Percentiles rank a stretch among this genome's conserved stretches.
Evolutionary conservation across 2,329 filamentous ascomycete genomes (phyloP).

Genomic region (Cercospora beticola): DNA sequence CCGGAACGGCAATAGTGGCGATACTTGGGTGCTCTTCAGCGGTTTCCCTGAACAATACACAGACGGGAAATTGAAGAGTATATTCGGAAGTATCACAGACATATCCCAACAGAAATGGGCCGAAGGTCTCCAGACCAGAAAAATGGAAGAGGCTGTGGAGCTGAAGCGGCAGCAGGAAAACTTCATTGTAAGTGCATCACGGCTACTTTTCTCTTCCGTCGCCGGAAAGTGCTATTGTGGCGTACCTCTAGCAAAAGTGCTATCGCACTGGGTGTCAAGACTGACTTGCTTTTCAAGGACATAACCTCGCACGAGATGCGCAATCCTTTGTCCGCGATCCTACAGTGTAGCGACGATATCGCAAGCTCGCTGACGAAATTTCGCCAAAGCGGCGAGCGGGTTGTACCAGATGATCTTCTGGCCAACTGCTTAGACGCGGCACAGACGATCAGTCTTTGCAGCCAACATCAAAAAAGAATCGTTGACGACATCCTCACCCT

Average conservation of each 20-base stretch:
- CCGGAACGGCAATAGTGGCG: slow-evolving; percentile 58
- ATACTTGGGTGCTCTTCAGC: slow-evolving; percentile 76
- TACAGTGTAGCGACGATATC: slow-evolving; percentile 77
- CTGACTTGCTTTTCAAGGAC: slow-evolving; percentile 27
- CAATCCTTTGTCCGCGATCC: slow-evolving; percentile 71
- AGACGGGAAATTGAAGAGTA: slow-evolving; percentile 65
- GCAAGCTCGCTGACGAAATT: slow-evolving; percentile 50
- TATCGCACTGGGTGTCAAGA: not conserved
- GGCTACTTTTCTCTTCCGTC: not conserved
- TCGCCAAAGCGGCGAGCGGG: slow-evolving; percentile 44
- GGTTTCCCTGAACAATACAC: slow-evolving; percentile 70
- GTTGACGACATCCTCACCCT: slow-evolving; percentile 74
- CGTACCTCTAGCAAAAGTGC: not conserved
- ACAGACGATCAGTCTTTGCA: slow-evolving; percentile 74
- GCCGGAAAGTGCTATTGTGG: not conserved
- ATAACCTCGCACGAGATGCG: slow-evolving; percentile 53
- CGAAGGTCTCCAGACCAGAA: slow-evolving; percentile 73
- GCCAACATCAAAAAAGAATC: slow-evolving; percentile 76
- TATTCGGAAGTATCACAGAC: slow-evolving; percentile 80
- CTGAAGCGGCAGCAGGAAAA: slow-evolving; percentile 69
- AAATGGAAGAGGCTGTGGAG: slow-evolving; percentile 77
- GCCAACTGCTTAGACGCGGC: slow-evolving; percentile 68
- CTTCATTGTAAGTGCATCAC: slow-evolving; percentile 11
- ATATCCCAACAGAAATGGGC: slow-evolving; percentile 85
- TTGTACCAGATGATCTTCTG: slow-evolving; percentile 47